phyloP scores from a whole-genome alignment of 2,329 filamentous ascomycete species.

The Penicillium frequentans region DNA sequence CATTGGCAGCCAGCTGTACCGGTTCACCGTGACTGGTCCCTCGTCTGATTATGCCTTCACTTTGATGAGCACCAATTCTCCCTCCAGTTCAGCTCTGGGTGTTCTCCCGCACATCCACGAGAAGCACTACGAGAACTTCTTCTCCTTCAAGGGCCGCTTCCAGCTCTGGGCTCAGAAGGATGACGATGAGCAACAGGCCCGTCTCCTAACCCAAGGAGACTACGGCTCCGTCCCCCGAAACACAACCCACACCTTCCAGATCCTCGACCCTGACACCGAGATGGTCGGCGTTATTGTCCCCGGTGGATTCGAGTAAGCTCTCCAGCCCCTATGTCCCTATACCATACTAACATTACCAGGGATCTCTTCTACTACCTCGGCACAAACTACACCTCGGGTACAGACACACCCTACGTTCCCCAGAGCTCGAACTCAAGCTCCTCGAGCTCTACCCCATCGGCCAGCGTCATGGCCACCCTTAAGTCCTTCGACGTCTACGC shows the following conservation, averaged over 20 bases:
- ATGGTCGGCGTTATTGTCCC: constrained; percentile 49
- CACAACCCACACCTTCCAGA: constrained; percentile 51
- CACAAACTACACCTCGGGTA: constrained; percentile 36
- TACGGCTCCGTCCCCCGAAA: constrained; percentile 48
- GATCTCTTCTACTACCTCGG: constrained; percentile 46
- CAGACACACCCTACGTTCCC: constrained; percentile 39
- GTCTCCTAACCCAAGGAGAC: constrained; percentile 47
- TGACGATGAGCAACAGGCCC: constrained; percentile 34
- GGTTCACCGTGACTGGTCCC: constrained; percentile 47
- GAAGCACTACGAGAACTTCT: constrained; percentile 51
- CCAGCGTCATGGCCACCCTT: constrained; percentile 36
- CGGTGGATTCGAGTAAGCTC: constrained; percentile 48
- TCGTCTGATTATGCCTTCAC: constrained; percentile 49
- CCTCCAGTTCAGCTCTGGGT: constrained; percentile 37
- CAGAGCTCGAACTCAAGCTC: constrained; percentile 28
- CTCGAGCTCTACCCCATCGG: constrained; percentile 13
- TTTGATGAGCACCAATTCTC: constrained; percentile 46
- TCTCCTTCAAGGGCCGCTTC: constrained; percentile 45
- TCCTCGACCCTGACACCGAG: constrained; percentile 50
- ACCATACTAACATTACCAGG: constrained; percentile 5
- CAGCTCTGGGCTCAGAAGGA: constrained; percentile 47
- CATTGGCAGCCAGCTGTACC: constrained; percentile 41
- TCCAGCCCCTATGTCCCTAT: background rate
- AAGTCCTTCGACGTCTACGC: constrained; percentile 47
- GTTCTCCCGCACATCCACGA: constrained; percentile 48